Evolutionary conservation across 2,329 filamentous ascomycete species (phyloP), one percentile per base, ranked within the genome.

Genomic region (Stachybotrys chlorohalonatus): DNA sequence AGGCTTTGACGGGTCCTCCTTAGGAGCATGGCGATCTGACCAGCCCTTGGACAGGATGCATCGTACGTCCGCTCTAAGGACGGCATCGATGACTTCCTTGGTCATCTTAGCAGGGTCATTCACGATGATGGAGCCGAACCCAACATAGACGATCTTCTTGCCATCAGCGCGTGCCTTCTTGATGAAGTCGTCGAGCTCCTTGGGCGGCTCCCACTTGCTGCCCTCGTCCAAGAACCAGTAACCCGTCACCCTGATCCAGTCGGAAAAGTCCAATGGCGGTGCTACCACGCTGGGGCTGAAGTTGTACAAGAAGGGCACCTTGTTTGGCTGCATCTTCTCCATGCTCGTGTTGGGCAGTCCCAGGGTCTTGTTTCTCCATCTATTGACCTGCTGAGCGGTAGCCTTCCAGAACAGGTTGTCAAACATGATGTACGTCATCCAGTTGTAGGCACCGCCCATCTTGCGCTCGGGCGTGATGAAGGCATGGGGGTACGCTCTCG

Each of bases 291-390:
- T 88, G 1, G 92, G 90, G 54, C 90, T 95, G 69, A 96, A 97
- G 72, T 96, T 97, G 76, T 99, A 99, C 49, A 99, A 72, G 70
- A 99, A 99, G 0, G 94, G 94, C n/a, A 96, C 90, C 68, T 95
- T 95, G 75, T 96, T 96, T 2, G 89, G 86, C 72, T 96, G 91
- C 83, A 99, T 84, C 73, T 92, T 95, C 67, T 94, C 89, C 48
- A 96, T 75, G 55, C 77, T 90, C 1, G 94, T 99, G 59, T 85
- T 86, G 52, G 86, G 88, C 31, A 99, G 75, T 0, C 84, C 83
- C 6, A 99, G 79, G 30, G 86, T 82, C 59, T 85, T 87, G 68
- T 90, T 90, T 59, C 94, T 84, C 94, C 94, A 99, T 53, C 84
- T 81, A 70, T 99, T 99, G 66, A 99, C 82, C 69, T 97, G 94